A percentile compares a stretch with the other conserved stretches of the same genome.
Evolutionary conservation across 805 yeast genomes (phyloP).

Genomic region (Starmerella cellae): DNA sequence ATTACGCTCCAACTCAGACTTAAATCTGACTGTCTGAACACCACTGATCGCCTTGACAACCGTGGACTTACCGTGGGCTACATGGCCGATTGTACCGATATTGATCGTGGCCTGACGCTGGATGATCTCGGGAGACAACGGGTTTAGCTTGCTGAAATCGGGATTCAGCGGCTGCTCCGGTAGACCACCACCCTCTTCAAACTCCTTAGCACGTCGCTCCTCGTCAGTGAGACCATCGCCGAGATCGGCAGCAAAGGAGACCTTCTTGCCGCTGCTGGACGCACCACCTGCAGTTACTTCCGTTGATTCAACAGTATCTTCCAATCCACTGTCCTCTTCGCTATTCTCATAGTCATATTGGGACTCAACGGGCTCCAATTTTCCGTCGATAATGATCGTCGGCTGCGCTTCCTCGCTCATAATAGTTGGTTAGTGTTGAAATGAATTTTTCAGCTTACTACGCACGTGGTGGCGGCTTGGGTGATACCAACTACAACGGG

Average conservation of each 20-base stretch:
- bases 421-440: neutral
- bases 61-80: constrained; percentile 89
- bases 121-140: constrained; percentile 87
- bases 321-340: constrained; percentile 26
- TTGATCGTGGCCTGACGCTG: constrained; percentile 94
- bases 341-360: constrained; percentile 34
- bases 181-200: constrained; percentile 95
- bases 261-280: constrained; percentile 41
- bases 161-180: constrained; percentile 93
- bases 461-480: neutral
- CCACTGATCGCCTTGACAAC: constrained; percentile 95
- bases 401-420: constrained; percentile 38
- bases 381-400: constrained; percentile 63
- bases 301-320: constrained; percentile 18
- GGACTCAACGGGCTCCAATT: constrained; percentile 32
- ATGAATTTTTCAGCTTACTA: constrained; percentile 13
- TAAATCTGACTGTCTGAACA: constrained; percentile 97
- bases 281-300: constrained; percentile 11
- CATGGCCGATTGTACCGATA: constrained; percentile 91
- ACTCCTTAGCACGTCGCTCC: constrained; percentile 67
- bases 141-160: constrained; percentile 67
- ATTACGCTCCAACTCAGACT: constrained; percentile 97
- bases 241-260: constrained; percentile 50
- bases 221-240: constrained; percentile 53
- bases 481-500: too few relatives aligned